Percentiles rank a stretch among this genome's conserved stretches.
Evolutionary conservation across 2,329 filamentous ascomycete species (phyloP).

Genomic region (Penicillium paneum): DNA sequence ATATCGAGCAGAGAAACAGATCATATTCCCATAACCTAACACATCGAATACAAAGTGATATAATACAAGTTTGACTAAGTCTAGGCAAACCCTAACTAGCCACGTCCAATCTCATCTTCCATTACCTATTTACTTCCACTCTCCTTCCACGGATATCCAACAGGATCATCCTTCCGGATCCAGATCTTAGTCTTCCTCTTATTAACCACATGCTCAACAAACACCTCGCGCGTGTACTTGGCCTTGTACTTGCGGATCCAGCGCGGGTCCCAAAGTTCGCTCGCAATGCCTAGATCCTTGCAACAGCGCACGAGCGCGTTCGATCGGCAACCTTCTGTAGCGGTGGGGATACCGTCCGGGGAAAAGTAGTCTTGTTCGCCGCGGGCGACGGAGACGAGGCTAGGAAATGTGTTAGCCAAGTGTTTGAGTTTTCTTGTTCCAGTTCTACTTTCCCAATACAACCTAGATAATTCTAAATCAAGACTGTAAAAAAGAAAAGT

Average conservation of each 20-base stretch:
- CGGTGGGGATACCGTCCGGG: constrained; percentile 84
- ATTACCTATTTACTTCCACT: constrained; percentile 25
- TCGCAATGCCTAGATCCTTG: constrained; percentile 93
- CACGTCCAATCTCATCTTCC: neutral
- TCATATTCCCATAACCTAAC: neutral
- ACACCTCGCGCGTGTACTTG: constrained; percentile 70
- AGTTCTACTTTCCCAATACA: neutral
- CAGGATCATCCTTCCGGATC: constrained; percentile 75
- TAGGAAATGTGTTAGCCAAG: constrained; percentile 37
- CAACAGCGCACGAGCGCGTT: constrained; percentile 98
- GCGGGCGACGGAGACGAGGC: constrained; percentile 85
- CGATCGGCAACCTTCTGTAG: constrained; percentile 94
- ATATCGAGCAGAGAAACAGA: neutral
- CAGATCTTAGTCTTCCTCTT: constrained; percentile 91
- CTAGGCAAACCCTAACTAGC: neutral
- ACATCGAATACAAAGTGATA: neutral
- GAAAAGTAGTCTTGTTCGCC: constrained; percentile 94
- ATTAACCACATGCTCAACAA: constrained; percentile 80
- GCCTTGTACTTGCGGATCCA: constrained; percentile 83
- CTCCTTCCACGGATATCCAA: constrained; percentile 63
- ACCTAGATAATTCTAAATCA: neutral
- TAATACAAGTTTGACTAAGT: neutral
- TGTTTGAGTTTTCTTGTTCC: neutral
- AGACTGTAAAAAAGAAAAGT: neutral
- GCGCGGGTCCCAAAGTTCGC: constrained; percentile 92